These are phyloP conservation scores for Clarireedia homoeocarpa DNA, from an alignment of 2,329 filamentous ascomycete genomes.

Conservation along the genomic window DNA sequence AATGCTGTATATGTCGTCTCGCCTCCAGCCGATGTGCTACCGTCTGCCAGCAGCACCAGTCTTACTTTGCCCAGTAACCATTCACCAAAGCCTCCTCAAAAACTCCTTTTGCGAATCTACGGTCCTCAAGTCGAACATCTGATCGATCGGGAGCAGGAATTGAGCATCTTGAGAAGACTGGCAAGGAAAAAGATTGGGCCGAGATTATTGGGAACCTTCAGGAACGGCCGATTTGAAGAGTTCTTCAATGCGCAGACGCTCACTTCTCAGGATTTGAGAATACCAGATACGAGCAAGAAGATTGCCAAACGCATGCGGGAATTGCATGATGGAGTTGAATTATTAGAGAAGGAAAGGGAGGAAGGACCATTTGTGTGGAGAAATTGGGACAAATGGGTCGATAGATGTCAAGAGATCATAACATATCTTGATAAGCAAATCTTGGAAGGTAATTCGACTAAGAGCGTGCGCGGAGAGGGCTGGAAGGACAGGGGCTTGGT, in stretches of 20 bases:
- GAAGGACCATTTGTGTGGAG: slow-evolving; percentile 77
- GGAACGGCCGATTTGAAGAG: slow-evolving; percentile 92
- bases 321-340: slow-evolving; percentile 85
- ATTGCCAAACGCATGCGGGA: slow-evolving; percentile 98
- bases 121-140: slow-evolving; percentile 92
- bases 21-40: slow-evolving; percentile 58
- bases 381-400: slow-evolving; percentile 75
- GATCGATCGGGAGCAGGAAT: slow-evolving; percentile 86
- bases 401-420: slow-evolving; percentile 46
- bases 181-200: slow-evolving; percentile 91
- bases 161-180: slow-evolving; percentile 77
- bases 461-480: slow-evolving; percentile 33
- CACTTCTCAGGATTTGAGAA: slow-evolving; percentile 66
- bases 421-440: slow-evolving; percentile 52
- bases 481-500: slow-evolving; percentile 70
- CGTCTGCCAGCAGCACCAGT: slow-evolving; percentile 20
- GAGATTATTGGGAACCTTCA: slow-evolving; percentile 81
- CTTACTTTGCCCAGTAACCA: slow-evolving; percentile 33
- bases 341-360: slow-evolving; percentile 69
- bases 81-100: slow-evolving; percentile 35
- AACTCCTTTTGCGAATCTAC: slow-evolving; percentile 84
- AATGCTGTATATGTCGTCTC: slow-evolving; percentile 95
- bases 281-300: slow-evolving; percentile 76
- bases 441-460: slow-evolving; percentile 16
- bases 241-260: slow-evolving; percentile 82